These are phyloP conservation scores for Colletotrichum truncatum DNA, from an alignment of 2,329 filamentous ascomycete genomes.

Conservation along the genomic window DNA sequence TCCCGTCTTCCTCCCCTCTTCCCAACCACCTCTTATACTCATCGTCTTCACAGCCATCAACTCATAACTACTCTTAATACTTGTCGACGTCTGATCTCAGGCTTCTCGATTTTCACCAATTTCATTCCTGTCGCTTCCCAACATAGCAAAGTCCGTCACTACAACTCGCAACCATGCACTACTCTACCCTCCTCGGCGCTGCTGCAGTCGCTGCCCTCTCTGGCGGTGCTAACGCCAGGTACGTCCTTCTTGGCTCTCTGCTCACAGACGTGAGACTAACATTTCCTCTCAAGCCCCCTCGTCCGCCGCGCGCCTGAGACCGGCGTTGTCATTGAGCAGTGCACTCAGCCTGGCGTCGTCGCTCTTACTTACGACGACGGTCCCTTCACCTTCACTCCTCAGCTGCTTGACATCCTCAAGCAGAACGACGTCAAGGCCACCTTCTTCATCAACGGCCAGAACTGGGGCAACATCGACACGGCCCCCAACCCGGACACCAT, in stretches of 20 bases:
- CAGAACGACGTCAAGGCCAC: conserved; percentile 44
- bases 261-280: conserved; percentile 13
- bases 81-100: neutral
- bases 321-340: conserved; percentile 32
- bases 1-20: neutral
- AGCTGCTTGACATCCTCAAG: conserved; percentile 49
- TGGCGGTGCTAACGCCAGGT: conserved; percentile 19
- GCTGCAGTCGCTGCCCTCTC: conserved; percentile 7
- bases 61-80: neutral
- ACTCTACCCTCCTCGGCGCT: conserved; percentile 11
- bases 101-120: too few species aligned
- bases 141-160: too few species aligned
- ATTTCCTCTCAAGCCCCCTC: conserved; percentile 7
- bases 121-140: neutral
- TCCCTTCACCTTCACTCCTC: conserved; percentile 50
- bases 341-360: conserved; percentile 44
- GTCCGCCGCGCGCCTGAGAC: conserved; percentile 8
- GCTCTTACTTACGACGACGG: conserved; percentile 60
- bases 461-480: conserved; percentile 51
- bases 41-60: neutral
- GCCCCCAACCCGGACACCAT: conserved; percentile 46
- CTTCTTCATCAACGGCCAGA: conserved; percentile 54
- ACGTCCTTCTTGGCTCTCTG: neutral
- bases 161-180: neutral
- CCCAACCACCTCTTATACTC: neutral